phyloP scores from a whole-genome alignment of 2,329 filamentous ascomycete species.

The Trichophyton benhamiae region DNA sequence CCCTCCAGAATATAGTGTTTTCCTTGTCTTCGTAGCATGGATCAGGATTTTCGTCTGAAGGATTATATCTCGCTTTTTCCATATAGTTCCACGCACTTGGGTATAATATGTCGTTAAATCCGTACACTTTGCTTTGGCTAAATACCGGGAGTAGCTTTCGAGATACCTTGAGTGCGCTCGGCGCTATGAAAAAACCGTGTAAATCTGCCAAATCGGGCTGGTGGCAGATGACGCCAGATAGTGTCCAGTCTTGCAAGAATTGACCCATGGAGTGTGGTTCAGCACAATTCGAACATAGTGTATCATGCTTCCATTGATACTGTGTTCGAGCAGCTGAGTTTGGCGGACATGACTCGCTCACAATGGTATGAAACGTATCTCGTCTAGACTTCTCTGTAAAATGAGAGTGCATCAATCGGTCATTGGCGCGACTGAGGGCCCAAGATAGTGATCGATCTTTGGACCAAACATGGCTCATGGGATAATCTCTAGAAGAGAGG shows the following conservation, averaged over 20 bases:
- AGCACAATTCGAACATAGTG: slow-evolving; percentile 53
- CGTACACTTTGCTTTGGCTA: slow-evolving; percentile 57
- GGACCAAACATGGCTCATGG: slow-evolving; percentile 26
- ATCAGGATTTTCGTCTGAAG: slow-evolving; percentile 41
- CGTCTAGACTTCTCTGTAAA: slow-evolving; percentile 32
- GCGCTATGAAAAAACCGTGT: slow-evolving; percentile 59
- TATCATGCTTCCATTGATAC: slow-evolving; percentile 50
- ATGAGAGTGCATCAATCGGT: slow-evolving; percentile 23
- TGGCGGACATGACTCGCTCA: slow-evolving; percentile 48
- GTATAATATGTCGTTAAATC: slow-evolving; percentile 66
- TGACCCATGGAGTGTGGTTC: slow-evolving; percentile 53
- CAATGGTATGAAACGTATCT: slow-evolving; percentile 30
- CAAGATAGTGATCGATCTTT: slow-evolving; percentile 26
- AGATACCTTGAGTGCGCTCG: slow-evolving; percentile 49
- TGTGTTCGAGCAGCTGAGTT: slow-evolving; percentile 47
- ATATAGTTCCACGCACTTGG: slow-evolving; percentile 53
- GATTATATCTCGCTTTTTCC: slow-evolving; percentile 43
- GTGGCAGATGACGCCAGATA: slow-evolving; percentile 56
- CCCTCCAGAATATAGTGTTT: slow-evolving; percentile 55
- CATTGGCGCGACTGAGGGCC: slow-evolving; percentile 26
- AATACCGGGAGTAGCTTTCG: slow-evolving; percentile 61
- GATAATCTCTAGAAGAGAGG: slow-evolving; percentile 13
- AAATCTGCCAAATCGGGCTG: slow-evolving; percentile 64
- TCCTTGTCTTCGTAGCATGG: slow-evolving; percentile 49
- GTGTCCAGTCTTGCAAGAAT: slow-evolving; percentile 54